These are phyloP conservation scores for Camelina laxa DNA, from an alignment of 345 rosid genomes.

Conservation along the genomic window DNA sequence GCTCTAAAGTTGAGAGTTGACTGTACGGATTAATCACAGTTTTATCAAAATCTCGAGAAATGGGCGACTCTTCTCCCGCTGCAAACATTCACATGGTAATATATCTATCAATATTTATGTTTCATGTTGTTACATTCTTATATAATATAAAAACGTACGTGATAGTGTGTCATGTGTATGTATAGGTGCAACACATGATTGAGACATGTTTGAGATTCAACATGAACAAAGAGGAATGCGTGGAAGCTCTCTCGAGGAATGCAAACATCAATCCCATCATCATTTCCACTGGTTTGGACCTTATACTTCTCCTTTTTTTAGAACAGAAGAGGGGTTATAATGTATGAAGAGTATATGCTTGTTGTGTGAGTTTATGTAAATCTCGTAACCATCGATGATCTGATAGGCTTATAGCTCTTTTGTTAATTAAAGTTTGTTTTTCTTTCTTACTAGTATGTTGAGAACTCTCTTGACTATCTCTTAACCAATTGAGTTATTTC, in stretches of 20 bases:
- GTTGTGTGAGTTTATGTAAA: neutral
- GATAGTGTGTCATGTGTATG: neutral
- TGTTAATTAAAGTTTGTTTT: neutral
- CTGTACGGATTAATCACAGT: too few species aligned
- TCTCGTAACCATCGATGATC: neutral
- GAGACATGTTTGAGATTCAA: neutral
- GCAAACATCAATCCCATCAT: conserved; percentile 10
- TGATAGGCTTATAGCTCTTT: neutral
- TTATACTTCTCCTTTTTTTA: neutral
- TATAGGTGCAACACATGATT: conserved; percentile 17
- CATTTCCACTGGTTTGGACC: neutral
- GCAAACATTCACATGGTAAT: too few species aligned
- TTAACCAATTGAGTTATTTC: neutral
- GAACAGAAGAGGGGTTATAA: neutral
- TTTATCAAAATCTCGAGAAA: too few species aligned
- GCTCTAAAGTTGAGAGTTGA: too few species aligned
- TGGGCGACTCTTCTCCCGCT: too few species aligned
- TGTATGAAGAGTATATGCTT: neutral
- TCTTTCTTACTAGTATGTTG: neutral
- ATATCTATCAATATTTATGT: neutral
- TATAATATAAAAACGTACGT: neutral
- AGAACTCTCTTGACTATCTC: too few species aligned
- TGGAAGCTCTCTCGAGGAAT: neutral
- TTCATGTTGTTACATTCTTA: neutral
- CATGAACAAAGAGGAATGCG: conserved; percentile 7